Base-by-base conservation (phyloP, 305 asterid species). In the Solanum hybrid region DNA sequence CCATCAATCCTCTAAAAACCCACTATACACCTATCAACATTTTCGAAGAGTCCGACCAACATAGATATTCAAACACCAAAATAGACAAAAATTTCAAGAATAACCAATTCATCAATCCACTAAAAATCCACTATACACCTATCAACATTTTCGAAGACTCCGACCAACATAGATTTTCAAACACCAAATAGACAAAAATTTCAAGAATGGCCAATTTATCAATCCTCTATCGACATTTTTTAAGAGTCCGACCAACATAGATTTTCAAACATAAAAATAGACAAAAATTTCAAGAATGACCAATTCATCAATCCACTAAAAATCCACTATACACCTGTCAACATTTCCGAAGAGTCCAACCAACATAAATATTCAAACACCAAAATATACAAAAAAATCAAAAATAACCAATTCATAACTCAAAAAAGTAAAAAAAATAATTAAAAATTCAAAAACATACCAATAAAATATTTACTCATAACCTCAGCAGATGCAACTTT, bases 401-500 rank as follows among this genome's bases (percentile, higher is more conserved):
- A 15, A 0, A 76, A 76, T 31, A 7, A 5, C 24, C 24, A 15
- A 7, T 76, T 76, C 12, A 76, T 31, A 7, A 76, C 34, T 14
- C 24, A 32, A 77, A 77, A 32, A 22, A 32, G 1, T 6, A 57
- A 17, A 57, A 6, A 57, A 6, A 57, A 6, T 1, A 4, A 15
- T 15, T 70, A 8, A 3, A 2, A 72, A 73, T 31, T 13, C 14
- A 76, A 51, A 76, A 51, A 39, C 72, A 79, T 88, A 93, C 95
- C 95, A n/a, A 94, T 93, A 90, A 92, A 92, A 87, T 92, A 91
- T 38, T 92, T 90, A 38, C 87, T 92, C 82, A 93, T 32, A 77
- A 92, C 87, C 8, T 90, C 32, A 68, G 91, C 90, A 4, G 94
- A 45, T 36, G 93, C 94, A 57, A 51, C 38, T 87, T 34, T 78